These are phyloP conservation scores for Sporothrix sp. DNA, from an alignment of 2,329 filamentous ascomycete genomes.

Conservation along the genomic window DNA sequence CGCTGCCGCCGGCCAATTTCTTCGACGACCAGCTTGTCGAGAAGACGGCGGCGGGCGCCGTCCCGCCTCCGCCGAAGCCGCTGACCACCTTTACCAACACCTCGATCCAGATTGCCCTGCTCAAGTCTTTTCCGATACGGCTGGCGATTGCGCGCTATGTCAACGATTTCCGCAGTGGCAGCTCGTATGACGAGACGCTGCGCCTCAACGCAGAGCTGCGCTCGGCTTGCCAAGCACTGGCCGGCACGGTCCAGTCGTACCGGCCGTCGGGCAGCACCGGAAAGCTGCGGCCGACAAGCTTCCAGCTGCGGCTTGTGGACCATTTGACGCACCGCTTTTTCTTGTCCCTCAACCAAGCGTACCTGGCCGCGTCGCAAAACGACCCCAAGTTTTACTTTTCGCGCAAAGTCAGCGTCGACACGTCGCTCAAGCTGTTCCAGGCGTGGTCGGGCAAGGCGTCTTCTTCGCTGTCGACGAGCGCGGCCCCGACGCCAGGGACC, in stretches of 20 bases:
- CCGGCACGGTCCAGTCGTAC: slow-evolving; percentile 23
- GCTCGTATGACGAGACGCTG: slow-evolving; percentile 39
- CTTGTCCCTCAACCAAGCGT: slow-evolving; percentile 45
- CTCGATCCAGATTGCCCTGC: slow-evolving; percentile 38
- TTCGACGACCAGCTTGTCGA: slow-evolving; percentile 38
- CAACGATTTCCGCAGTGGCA: slow-evolving; percentile 35
- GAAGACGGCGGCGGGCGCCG: slow-evolving; percentile 12
- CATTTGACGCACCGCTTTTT: slow-evolving; percentile 37
- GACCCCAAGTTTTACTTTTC: slow-evolving; percentile 44
- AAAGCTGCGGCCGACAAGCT: slow-evolving; percentile 22
- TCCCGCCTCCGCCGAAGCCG: slow-evolving; percentile 24
- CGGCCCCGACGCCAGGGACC: not conserved
- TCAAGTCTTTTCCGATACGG: slow-evolving; percentile 34
- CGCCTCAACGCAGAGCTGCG: slow-evolving; percentile 36
- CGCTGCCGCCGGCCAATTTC: slow-evolving; percentile 37
- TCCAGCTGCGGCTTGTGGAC: slow-evolving; percentile 35
- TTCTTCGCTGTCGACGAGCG: slow-evolving; percentile 1
- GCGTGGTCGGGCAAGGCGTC: slow-evolving; percentile 17
- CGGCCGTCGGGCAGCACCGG: slow-evolving; percentile 10
- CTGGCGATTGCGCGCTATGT: slow-evolving; percentile 35
- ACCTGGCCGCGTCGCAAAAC: slow-evolving; percentile 33
- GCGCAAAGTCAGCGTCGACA: slow-evolving; percentile 39
- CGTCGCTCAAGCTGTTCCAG: slow-evolving; percentile 24
- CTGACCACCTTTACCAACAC: slow-evolving; percentile 33
- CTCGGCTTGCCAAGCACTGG: slow-evolving; percentile 29